Evolutionary conservation across 2,329 filamentous ascomycete species (phyloP), one percentile per base, ranked within the genome.

Genomic region (Colletotrichum liriopes): DNA sequence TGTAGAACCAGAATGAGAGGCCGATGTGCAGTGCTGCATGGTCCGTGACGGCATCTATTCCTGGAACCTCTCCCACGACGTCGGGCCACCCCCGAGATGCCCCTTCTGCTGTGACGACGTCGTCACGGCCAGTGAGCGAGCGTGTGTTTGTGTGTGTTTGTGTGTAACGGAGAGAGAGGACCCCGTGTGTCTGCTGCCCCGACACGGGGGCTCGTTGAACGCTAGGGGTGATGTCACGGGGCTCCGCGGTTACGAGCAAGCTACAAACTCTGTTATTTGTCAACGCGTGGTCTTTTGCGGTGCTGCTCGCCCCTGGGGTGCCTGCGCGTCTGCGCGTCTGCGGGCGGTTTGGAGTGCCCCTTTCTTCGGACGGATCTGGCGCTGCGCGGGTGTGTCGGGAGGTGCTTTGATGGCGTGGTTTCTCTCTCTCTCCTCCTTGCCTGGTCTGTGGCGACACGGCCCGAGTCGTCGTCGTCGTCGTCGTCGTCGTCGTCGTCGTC

Each of bases 11-110:
- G 16, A 5, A 14, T 16, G 41, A 18, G 41, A 18, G 41, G 12
- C 1, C 45, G 45, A 26, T 32, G 7, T 49, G 18, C 47, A 23
- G 4, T 1, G n/a, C 14, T 26, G 11, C 29, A 39, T n/a, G 35
- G 54, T 41, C 54, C 35, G 54, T 26, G 12, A 26, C 54, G 54
- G 23, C 9, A 37, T 37, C 52, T 56, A 56, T 56, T 56, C 32
- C 32, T 7, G 47, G 47, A 26, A 45, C 8, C 18, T 5, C 29
- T 32, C 20, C 20, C n/a, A 20, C 43, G 20, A 47, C 45, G 11
- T 23, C n/a, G 23, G n/a, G 47, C 47, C 47, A 49, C 23, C 9
- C 8, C 9, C 47, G 47, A 49, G 47, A 18, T n/a, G 9, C 20
- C 43, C n/a, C 35, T 26, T 9, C 23, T 11, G 11, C 12, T 8